These are phyloP conservation scores for Chionographis japonica DNA, from an alignment of 106 monocot genomes.

Conservation along the genomic window DNA sequence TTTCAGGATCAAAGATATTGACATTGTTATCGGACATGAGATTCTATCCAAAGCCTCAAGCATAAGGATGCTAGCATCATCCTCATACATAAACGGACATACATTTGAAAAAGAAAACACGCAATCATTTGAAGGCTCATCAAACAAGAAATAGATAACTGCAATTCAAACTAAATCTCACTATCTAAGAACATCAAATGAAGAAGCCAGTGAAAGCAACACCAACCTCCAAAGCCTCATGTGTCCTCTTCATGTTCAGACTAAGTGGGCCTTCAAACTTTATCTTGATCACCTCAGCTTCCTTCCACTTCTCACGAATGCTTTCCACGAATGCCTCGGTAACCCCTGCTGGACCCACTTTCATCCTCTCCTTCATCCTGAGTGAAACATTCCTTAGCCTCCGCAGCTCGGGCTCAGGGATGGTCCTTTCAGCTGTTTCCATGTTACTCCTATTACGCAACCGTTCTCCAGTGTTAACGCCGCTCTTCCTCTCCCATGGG, in stretches of 20 bases:
- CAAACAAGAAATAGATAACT: not conserved
- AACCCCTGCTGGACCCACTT: slow-evolving; percentile 76
- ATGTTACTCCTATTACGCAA: slow-evolving; percentile 52
- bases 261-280: slow-evolving; percentile 68
- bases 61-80: too few relatives aligned
- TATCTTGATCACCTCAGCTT: slow-evolving; percentile 75
- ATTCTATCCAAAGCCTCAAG: too few relatives aligned
- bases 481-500: slow-evolving; percentile 58
- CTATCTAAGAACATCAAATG: not conserved
- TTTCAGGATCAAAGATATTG: too few relatives aligned
- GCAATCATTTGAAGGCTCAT: too few relatives aligned
- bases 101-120: too few relatives aligned
- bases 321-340: slow-evolving; percentile 62
- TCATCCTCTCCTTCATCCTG: slow-evolving; percentile 91
- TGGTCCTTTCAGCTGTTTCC: slow-evolving; percentile 73
- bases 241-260: slow-evolving; percentile 81
- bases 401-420: slow-evolving; percentile 70
- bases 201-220: not conserved
- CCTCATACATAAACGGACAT: too few relatives aligned
- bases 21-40: too few relatives aligned
- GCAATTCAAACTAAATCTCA: not conserved
- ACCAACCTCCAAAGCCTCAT: slow-evolving; percentile 82
- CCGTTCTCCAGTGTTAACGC: not conserved
- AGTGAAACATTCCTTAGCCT: slow-evolving; percentile 73
- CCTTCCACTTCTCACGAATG: slow-evolving; percentile 79